phyloP scores from a whole-genome alignment of 495 filamentous ascomycete species.

The Aspergillus campestris region DNA sequence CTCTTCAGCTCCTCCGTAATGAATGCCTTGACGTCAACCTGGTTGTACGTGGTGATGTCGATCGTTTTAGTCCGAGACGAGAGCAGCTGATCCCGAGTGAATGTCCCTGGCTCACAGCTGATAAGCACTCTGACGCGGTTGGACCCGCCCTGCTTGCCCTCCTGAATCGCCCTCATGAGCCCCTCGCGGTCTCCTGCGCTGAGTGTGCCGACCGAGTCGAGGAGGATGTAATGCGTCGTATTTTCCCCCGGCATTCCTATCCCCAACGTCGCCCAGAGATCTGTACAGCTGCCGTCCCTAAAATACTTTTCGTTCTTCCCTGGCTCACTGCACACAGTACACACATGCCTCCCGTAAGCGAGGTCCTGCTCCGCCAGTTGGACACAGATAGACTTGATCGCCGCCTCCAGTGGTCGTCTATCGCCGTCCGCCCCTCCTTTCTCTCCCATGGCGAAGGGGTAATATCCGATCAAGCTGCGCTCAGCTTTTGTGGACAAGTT shows the following conservation, averaged over 20 bases:
- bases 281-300: constrained; percentile 11
- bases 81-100: not conserved
- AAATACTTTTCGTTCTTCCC: constrained; percentile 13
- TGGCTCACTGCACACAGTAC: constrained; percentile 3
- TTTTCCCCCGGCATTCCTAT: constrained; percentile 12
- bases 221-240: constrained; percentile 12
- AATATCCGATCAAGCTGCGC: constrained; percentile 10
- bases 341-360: constrained; percentile 11
- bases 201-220: constrained; percentile 13
- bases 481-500: constrained; percentile 5
- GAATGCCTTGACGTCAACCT: constrained; percentile 2
- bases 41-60: constrained; percentile 5
- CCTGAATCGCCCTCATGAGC: not conserved
- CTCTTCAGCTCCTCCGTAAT: constrained; percentile 5
- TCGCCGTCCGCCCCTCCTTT: constrained; percentile 5
- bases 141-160: not conserved
- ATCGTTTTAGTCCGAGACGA: not conserved
- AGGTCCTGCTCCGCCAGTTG: constrained; percentile 18
- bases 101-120: not conserved
- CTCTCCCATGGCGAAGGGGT: constrained; percentile 13
- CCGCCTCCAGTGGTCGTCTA: constrained; percentile 9
- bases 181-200: not conserved
- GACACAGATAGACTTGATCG: constrained; percentile 13
- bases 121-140: constrained; percentile 2
- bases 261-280: constrained; percentile 13